phyloP scores from a whole-genome alignment of 164 flowering plant species.

The Stephania yunnanensis region DNA sequence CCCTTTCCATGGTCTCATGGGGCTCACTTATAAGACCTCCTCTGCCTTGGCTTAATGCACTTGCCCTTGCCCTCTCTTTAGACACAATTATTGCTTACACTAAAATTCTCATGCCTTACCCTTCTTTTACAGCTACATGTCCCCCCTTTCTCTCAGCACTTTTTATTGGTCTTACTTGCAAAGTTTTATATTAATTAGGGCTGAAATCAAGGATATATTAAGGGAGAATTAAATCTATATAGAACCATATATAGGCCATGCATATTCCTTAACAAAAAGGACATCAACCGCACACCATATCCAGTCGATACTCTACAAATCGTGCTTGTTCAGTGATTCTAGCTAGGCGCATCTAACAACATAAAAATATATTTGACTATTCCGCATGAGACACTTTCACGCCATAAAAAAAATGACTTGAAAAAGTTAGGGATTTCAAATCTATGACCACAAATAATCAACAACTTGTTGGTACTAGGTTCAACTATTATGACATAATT shows the following conservation, averaged over 20 bases:
- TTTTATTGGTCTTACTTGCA: neutral
- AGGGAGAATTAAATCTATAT: neutral
- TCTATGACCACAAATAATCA: no score
- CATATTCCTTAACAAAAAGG: neutral
- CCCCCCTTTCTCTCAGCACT: neutral
- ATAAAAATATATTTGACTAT: no score
- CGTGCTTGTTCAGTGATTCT: no score
- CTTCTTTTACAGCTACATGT: neutral
- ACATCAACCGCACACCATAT: neutral
- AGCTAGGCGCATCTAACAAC: no score
- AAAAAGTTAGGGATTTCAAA: no score
- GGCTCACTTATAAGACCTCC: neutral
- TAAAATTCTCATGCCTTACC: neutral
- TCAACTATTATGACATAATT: no score
- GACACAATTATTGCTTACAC: conserved; percentile 3
- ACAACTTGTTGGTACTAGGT: no score
- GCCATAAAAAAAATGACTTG: no score
- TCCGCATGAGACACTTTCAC: no score
- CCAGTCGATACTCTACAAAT: neutral
- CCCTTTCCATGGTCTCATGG: conserved; percentile 4
- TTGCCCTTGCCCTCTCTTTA: neutral
- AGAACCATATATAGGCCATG: neutral
- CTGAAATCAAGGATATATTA: neutral
- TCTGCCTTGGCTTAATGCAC: neutral
- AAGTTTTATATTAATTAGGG: neutral